Base-by-base conservation (phyloP, 257 asterid species). In the Solanum tarapatanum region DNA sequence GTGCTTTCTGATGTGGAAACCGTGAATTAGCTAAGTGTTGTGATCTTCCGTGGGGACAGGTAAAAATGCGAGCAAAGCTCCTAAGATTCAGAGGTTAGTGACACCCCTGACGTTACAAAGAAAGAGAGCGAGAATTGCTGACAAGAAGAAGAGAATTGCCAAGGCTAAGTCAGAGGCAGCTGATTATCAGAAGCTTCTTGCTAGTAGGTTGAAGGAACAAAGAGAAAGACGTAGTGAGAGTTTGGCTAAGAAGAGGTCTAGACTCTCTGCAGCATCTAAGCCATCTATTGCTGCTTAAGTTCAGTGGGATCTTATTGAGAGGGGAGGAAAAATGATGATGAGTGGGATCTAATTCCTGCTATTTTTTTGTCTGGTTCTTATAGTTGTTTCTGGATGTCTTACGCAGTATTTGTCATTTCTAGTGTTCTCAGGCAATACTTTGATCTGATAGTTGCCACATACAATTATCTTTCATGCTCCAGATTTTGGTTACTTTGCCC, bases 151-250 rank as follows among this genome's bases (percentile, higher is more conserved):
- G 85, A 82, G 85, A 82, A 82, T 82, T 19, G 85, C 85, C 30
- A 82, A 82, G 85, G 85, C 85, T 1, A 82, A 82, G 28, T 82
- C 85, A 28, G 85, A 82, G 64, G 85, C 85, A 10, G 85, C 85
- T 82, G 85, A 82, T 9, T 82, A 82, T 6, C 85, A 82, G 69
- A 82, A 82, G 39, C 85, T 82, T 82, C 85, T 82, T 48, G 85
- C 85, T 82, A 82, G 69, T 82, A 82, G 85, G 85, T 48, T 82
- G 85, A 82, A 82, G 85, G 85, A 82, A 36, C 85, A 82, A 82
- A 48, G 85, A 82, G 85, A 82, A 48, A 30, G 70, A 39, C 85
- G 85, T 51, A 82, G 85, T 5, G 85, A 82, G 85, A 82, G 85
- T 82, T 82, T 82, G 85, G 85, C 85, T 30, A 82, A 82, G 69